Evolutionary conservation across 192 early-diverging fungal genomes (phyloP).

Genomic region (Podila clonocystis): DNA sequence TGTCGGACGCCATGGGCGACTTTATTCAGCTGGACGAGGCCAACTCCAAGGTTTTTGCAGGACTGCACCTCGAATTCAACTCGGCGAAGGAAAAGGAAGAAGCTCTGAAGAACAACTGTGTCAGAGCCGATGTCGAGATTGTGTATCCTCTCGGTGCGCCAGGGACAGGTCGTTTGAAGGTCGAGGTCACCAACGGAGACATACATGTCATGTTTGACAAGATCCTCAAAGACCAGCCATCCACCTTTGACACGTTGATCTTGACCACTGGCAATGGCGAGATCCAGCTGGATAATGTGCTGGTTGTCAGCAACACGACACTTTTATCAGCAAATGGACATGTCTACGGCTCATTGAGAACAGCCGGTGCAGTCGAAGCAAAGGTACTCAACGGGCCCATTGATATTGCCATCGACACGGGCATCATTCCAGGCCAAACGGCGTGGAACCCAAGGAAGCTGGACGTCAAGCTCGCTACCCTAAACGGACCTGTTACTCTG

Average conservation of each 20-base stretch:
- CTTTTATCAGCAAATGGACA: conserved; percentile 11
- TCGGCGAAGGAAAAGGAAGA: not conserved
- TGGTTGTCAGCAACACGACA: not conserved
- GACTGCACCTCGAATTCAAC: not conserved
- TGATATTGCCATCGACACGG: not conserved
- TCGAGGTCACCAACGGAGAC: not conserved
- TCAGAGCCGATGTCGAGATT: conserved; percentile 13
- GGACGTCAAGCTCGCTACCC: not conserved
- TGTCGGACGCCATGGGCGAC: not conserved
- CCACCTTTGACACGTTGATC: not conserved
- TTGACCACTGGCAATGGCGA: not conserved
- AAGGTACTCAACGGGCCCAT: conserved; percentile 10
- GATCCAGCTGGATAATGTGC: not conserved
- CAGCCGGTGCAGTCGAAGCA: conserved; percentile 9
- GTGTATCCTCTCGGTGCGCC: conserved; percentile 5
- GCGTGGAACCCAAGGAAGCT: conserved; percentile 9
- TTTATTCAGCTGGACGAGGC: no score
- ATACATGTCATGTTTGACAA: not conserved
- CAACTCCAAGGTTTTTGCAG: no score
- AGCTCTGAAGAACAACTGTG: not conserved
- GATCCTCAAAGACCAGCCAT: not conserved
- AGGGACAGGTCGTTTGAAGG: not conserved
- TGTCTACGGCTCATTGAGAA: conserved; percentile 1
- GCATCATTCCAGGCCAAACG: no score
- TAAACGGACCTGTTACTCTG: conserved; percentile 20